These are phyloP conservation scores for Westerdykella aurantiaca DNA, from an alignment of 2,329 filamentous ascomycete genomes.

Conservation along the genomic window DNA sequence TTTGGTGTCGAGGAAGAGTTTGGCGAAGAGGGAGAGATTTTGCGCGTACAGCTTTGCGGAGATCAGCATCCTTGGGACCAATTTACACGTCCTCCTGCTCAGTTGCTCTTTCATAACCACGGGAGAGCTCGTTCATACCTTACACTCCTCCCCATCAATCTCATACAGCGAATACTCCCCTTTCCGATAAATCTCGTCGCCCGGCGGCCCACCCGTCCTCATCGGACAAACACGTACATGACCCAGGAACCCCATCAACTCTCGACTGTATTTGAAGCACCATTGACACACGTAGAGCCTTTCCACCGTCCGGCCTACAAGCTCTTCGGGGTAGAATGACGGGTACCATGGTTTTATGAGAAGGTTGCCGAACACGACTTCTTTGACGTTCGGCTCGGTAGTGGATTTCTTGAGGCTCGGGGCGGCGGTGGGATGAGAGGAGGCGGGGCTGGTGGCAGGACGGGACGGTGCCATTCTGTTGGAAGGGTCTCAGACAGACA, in stretches of 20 bases:
- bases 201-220: conserved; percentile 51
- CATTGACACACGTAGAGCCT: conserved; percentile 79
- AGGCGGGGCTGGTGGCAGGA: background rate
- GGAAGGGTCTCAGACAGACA: background rate
- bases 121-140: conserved; percentile 28
- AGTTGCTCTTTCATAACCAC: background rate
- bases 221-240: conserved; percentile 38
- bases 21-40: conserved; percentile 91
- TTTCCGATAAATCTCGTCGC: conserved; percentile 69
- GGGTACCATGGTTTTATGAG: conserved; percentile 89
- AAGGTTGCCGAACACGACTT: conserved; percentile 77
- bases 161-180: conserved; percentile 85
- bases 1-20: conserved; percentile 96
- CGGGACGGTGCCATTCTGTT: background rate
- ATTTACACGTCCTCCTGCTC: no score
- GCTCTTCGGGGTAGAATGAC: conserved; percentile 74
- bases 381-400: conserved; percentile 71
- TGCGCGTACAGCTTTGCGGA: conserved; percentile 67
- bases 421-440: background rate
- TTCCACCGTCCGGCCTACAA: conserved; percentile 41
- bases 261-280: conserved; percentile 87
- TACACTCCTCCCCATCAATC: conserved; percentile 82
- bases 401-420: conserved; percentile 8
- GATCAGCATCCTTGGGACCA: background rate
- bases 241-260: conserved; percentile 44